phyloP scores from a whole-genome alignment of 2,329 filamentous ascomycete genomes.

The Camillea tinctor region DNA sequence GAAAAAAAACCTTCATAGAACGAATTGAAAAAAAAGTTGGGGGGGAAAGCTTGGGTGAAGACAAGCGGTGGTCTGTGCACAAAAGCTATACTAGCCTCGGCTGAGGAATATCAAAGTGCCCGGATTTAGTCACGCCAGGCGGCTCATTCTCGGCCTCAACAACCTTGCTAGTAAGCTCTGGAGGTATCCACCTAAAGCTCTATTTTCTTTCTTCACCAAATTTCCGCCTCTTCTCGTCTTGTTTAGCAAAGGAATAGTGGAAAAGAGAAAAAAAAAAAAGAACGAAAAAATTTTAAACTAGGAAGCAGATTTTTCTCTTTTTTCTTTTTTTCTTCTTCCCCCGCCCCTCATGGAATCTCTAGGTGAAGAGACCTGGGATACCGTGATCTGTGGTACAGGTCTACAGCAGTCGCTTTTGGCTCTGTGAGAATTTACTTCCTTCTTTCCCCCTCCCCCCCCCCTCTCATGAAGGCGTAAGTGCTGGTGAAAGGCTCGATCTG shows the following conservation, averaged over 20 bases:
- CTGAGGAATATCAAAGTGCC: background rate
- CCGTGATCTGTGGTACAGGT: conserved; percentile 75
- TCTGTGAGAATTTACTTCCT: conserved; percentile 54
- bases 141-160: background rate
- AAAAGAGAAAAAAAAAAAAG: conserved; percentile 33
- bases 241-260: conserved; percentile 32
- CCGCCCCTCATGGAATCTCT: conserved; percentile 65
- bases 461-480: conserved; percentile 1
- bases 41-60: background rate
- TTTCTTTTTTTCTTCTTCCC: conserved; percentile 17
- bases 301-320: conserved; percentile 13
- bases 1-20: background rate
- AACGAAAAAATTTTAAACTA: conserved; percentile 27
- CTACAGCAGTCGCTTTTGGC: conserved; percentile 77
- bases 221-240: conserved; percentile 23
- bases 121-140: background rate
- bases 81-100: background rate
- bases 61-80: background rate
- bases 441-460: conserved; percentile 5
- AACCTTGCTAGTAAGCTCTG: background rate
- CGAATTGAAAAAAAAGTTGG: background rate
- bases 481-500: conserved; percentile 48
- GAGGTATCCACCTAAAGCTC: conserved; percentile 10
- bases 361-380: conserved; percentile 73
- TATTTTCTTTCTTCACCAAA: conserved; percentile 10